Percentiles rank a stretch among this genome's conserved stretches.
Conservation (phyloP, 805 yeast species). For the Ascoidea rubescens region DNA sequence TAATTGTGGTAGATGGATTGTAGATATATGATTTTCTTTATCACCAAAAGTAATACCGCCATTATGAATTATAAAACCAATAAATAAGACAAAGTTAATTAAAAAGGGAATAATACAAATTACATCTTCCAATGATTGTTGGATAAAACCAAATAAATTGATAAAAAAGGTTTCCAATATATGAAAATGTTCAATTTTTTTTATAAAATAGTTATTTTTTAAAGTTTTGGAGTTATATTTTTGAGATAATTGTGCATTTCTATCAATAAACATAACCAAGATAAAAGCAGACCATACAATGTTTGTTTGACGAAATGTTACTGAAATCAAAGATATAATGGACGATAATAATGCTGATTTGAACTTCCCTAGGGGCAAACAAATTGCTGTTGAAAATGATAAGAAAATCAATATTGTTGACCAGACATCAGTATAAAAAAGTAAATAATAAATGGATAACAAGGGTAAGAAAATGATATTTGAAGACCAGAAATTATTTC, state of each 20-base stretch:
- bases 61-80: slow-evolving; percentile 44
- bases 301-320: slow-evolving; percentile 82
- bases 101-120: slow-evolving; percentile 31
- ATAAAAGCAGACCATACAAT: slow-evolving; percentile 71
- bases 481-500: slow-evolving; percentile 28
- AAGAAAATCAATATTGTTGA: slow-evolving; percentile 54
- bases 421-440: slow-evolving; percentile 94
- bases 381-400: slow-evolving; percentile 34
- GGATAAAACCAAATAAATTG: slow-evolving; percentile 10
- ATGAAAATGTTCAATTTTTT: not conserved
- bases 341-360: slow-evolving; percentile 28
- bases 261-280: slow-evolving; percentile 39
- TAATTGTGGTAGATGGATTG: slow-evolving; percentile 65
- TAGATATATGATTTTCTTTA: slow-evolving; percentile 65
- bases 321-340: slow-evolving; percentile 42
- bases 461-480: slow-evolving; percentile 49
- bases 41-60: slow-evolving; percentile 90
- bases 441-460: slow-evolving; percentile 52
- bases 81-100: slow-evolving; percentile 38
- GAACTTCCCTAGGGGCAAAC: slow-evolving; percentile 10
- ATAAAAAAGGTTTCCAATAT: slow-evolving; percentile 1
- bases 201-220: slow-evolving; percentile 6
- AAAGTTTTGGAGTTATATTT: slow-evolving; percentile 22
- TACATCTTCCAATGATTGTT: slow-evolving; percentile 5
- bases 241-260: slow-evolving; percentile 23